These are phyloP conservation scores for Nectriaceae sp. DNA, from an alignment of 2,329 filamentous ascomycete genomes.

Conservation along the genomic window DNA sequence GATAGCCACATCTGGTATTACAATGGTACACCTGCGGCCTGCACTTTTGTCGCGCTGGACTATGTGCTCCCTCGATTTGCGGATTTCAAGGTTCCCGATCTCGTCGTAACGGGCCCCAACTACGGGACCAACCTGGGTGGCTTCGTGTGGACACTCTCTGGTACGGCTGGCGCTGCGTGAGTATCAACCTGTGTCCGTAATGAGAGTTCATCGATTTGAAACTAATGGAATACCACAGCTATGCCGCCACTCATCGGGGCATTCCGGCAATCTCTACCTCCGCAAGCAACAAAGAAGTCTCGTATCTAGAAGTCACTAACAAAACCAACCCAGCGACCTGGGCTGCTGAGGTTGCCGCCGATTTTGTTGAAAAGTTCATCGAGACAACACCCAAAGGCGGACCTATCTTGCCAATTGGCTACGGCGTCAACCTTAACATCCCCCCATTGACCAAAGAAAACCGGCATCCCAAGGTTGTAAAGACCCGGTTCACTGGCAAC, in stretches of 20 bases:
- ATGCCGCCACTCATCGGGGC: constrained; percentile 49
- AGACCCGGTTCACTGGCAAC: constrained; percentile 50
- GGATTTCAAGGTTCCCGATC: constrained; percentile 51
- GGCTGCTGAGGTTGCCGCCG: constrained; percentile 43
- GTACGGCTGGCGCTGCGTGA: constrained; percentile 48
- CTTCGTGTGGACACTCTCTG: constrained; percentile 54
- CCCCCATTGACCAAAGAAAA: constrained; percentile 44
- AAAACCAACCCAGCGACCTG: constrained; percentile 47
- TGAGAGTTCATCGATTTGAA: not conserved
- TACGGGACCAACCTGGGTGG: constrained; percentile 55
- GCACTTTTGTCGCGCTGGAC: constrained; percentile 57
- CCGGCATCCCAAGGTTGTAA: constrained; percentile 44
- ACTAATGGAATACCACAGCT: constrained; percentile 32
- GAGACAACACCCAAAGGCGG: constrained; percentile 33
- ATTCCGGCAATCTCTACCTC: constrained; percentile 54
- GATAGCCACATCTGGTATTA: constrained; percentile 62
- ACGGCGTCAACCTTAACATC: constrained; percentile 54
- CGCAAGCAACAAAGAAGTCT: constrained; percentile 42
- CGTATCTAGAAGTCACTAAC: constrained; percentile 41
- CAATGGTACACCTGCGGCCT: constrained; percentile 58
- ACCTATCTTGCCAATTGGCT: constrained; percentile 47
- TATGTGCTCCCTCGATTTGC: constrained; percentile 53
- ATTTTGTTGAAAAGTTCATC: constrained; percentile 47
- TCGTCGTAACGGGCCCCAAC: constrained; percentile 58
- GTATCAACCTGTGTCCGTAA: constrained; percentile 4